Evolutionary conservation across 2,329 filamentous ascomycete genomes (phyloP).

Genomic region (Fusarium oligoseptatum): DNA sequence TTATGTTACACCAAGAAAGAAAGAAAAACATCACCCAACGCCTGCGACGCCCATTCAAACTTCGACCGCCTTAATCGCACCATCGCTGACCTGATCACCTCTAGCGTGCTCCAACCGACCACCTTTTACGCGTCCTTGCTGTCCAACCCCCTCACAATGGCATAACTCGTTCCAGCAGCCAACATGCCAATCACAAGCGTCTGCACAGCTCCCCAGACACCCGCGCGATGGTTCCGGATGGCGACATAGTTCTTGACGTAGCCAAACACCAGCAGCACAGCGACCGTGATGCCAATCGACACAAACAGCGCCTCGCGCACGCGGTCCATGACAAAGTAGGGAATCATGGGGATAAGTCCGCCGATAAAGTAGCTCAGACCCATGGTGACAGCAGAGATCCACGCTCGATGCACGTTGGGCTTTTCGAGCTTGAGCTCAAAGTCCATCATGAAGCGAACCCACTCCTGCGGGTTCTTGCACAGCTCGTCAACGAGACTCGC

Average conservation of each 20-base stretch:
- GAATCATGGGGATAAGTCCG: conserved; percentile 77
- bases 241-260: conserved; percentile 72
- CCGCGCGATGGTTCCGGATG: conserved; percentile 64
- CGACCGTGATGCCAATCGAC: conserved; percentile 71
- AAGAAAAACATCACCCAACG: conserved; percentile 20
- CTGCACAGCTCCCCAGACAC: conserved; percentile 71
- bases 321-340: conserved; percentile 71
- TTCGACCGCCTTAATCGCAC: conserved; percentile 16
- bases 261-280: conserved; percentile 74
- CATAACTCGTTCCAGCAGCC: conserved; percentile 76
- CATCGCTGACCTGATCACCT: background rate
- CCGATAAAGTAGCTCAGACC: conserved; percentile 78
- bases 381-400: conserved; percentile 74
- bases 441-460: conserved; percentile 71
- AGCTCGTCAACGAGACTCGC: conserved; percentile 64
- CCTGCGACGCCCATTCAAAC: conserved; percentile 7
- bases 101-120: background rate
- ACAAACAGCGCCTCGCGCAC: conserved; percentile 67
- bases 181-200: conserved; percentile 75
- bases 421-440: conserved; percentile 66
- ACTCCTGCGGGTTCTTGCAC: conserved; percentile 61
- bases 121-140: conserved; percentile 29
- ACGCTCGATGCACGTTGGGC: conserved; percentile 58
- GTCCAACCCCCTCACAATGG: conserved; percentile 70
- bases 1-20: background rate